Base-by-base conservation (phyloP, 805 yeast genomes). In the Lipomyces yamanashiensis region DNA sequence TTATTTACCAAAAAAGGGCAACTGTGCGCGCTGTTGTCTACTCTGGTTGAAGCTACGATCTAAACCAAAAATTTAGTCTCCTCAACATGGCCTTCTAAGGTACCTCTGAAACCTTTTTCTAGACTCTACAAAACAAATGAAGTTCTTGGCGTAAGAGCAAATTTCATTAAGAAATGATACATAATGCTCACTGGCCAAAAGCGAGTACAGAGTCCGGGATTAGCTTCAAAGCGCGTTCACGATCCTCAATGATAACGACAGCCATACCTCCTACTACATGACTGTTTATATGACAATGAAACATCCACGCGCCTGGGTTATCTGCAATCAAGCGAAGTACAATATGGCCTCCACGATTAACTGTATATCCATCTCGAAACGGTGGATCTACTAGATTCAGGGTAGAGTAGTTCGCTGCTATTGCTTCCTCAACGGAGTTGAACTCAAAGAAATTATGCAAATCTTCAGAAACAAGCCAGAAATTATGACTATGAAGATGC, bases 291-390 rank as follows among this genome's bases (percentile, higher is more conserved):
- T 45, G 61, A 75, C 97, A 92, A 74, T 92, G 97, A 86, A 92
- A 88, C 68, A 87, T 84, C 97, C 97, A 92, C 33, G 90, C 87
- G 63, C 97, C 97, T 2, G 97, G 97, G 72, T 92, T 91, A 71
- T 88, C 85, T 12, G 96, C 90, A 70, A 78, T 81, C 75, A 90
- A 90, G 69, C 97, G 79, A 37, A 75, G 49, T 2, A 58, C 56
- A 13, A 28, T 23, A 17, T 58, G 61, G 2, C 61, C 61, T 19
- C 43, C 44, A 6, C 36, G 13, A 13, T 23, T n/a, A 39, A 43
- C 37, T 12, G 43, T 36, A 28, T 44, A 58, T n/a, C 43, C 48
- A 56, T 58, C 61, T 10, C 61, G 56, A 36, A 41, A 52, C 10
- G 40, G 41, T 9, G 61, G 47, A 13, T 41, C 23, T 12, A 33